Conservation (phyloP, 768 basidiomycete species). For the Aureoboletus auriporus region DNA sequence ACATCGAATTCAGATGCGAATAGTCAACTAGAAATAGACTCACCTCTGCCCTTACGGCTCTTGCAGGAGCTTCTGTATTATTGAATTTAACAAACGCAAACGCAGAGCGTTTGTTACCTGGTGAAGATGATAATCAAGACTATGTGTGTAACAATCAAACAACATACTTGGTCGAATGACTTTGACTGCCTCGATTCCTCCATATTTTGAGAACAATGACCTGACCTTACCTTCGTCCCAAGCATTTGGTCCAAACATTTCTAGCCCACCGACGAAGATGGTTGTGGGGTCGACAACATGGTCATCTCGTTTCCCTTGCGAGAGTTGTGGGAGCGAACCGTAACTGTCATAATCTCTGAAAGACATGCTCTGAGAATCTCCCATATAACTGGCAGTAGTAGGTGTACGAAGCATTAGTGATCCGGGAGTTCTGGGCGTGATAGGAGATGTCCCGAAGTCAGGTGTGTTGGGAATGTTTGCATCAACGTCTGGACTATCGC, state of each 20-base stretch:
- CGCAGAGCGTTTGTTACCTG: constrained; percentile 61
- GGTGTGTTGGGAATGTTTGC: constrained; percentile 38
- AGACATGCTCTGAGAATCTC: constrained; percentile 30
- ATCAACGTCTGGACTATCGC: constrained; percentile 36
- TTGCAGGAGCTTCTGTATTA: constrained; percentile 58
- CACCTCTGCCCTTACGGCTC: constrained; percentile 66
- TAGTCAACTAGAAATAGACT: not conserved
- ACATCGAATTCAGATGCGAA: constrained; percentile 4
- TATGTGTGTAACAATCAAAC: not conserved
- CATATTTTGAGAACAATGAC: constrained; percentile 59
- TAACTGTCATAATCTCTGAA: constrained; percentile 22
- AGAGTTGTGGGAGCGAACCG: constrained; percentile 15
- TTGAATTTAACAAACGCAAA: constrained; percentile 79
- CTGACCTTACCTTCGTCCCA: constrained; percentile 69
- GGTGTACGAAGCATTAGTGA: constrained; percentile 50
- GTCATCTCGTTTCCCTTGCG: constrained; percentile 26
- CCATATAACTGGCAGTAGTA: constrained; percentile 34
- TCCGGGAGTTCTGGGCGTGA: constrained; percentile 48
- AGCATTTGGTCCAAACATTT: constrained; percentile 54
- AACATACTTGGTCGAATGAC: constrained; percentile 61
- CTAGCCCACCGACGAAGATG: constrained; percentile 75
- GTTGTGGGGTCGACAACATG: constrained; percentile 60
- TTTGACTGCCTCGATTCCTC: constrained; percentile 60
- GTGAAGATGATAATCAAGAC: not conserved
- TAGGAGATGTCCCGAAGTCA: constrained; percentile 43